These are phyloP conservation scores for Nevesoporus exiguus DNA, from an alignment of 768 basidiomycete genomes.

Conservation along the genomic window DNA sequence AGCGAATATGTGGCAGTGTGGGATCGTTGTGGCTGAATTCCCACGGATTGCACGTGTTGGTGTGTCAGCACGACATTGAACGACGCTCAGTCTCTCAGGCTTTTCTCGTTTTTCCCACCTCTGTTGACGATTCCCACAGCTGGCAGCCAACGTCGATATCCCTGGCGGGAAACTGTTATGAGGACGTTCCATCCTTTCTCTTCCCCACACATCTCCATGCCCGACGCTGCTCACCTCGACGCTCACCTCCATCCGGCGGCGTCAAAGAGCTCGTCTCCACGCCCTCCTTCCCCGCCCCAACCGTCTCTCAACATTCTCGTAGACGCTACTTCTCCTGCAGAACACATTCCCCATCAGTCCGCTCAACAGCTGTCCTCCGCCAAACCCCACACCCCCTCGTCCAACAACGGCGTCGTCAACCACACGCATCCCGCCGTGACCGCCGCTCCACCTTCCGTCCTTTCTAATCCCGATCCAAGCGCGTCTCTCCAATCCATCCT, in stretches of 20 bases:
- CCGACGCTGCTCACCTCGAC: slow-evolving; percentile 35
- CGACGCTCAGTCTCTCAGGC: slow-evolving; percentile 23
- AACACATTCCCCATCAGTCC: slow-evolving; percentile 24
- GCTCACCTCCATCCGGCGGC: slow-evolving; percentile 29
- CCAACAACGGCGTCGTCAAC: slow-evolving; percentile 25
- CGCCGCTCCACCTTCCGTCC: slow-evolving; percentile 31
- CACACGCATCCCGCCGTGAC: slow-evolving; percentile 32
- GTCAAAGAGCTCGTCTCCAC: slow-evolving; percentile 46
- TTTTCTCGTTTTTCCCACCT: slow-evolving; percentile 44
- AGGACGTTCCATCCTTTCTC: slow-evolving; percentile 43
- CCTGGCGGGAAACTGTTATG: slow-evolving; percentile 42
- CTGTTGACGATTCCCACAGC: slow-evolving; percentile 45
- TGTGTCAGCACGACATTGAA: slow-evolving; percentile 20
- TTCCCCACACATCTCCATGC: slow-evolving; percentile 42
- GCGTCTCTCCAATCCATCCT: slow-evolving; percentile 42
- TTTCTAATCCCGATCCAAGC: slow-evolving; percentile 37
- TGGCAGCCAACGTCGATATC: slow-evolving; percentile 36
- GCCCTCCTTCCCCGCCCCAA: slow-evolving; percentile 40
- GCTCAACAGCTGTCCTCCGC: slow-evolving; percentile 30
- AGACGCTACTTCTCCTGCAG: slow-evolving; percentile 26
- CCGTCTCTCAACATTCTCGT: slow-evolving; percentile 40
- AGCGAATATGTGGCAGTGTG: slow-evolving; percentile 2
- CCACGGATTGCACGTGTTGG: slow-evolving; percentile 32
- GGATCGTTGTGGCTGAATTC: slow-evolving; percentile 25
- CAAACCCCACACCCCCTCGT: slow-evolving; percentile 20